phyloP scores from a whole-genome alignment of 2,329 filamentous ascomycete genomes.

The Geoglossum cookeanum region DNA sequence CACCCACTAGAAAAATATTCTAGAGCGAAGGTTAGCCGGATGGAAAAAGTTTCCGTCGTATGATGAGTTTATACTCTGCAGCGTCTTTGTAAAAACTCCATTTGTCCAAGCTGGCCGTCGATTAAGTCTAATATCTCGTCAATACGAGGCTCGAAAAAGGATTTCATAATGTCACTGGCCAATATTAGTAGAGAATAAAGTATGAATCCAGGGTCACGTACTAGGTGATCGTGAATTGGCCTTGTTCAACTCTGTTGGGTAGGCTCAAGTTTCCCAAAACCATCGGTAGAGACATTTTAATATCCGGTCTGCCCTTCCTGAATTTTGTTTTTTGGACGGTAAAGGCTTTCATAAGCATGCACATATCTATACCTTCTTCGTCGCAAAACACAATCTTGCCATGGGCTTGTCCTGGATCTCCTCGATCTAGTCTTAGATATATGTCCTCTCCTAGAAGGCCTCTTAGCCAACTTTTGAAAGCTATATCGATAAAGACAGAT shows the following conservation, averaged over 20 bases:
- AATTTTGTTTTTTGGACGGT: constrained; percentile 11
- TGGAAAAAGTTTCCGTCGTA: not conserved
- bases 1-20: not conserved
- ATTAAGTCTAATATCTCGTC: constrained; percentile 11
- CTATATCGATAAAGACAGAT: constrained; percentile 13
- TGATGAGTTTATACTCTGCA: constrained; percentile 8
- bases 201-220: too few relatives aligned
- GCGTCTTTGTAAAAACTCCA: constrained; percentile 7
- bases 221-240: constrained; percentile 9
- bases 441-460: constrained; percentile 9
- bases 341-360: constrained; percentile 12
- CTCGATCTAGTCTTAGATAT: constrained; percentile 11
- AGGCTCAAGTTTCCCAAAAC: constrained; percentile 3
- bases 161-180: constrained; percentile 10
- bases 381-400: constrained; percentile 11
- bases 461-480: constrained; percentile 14
- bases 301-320: constrained; percentile 4
- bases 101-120: constrained; percentile 11
- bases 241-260: constrained; percentile 10
- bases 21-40: constrained; percentile 9
- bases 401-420: constrained; percentile 3
- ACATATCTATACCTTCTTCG: constrained; percentile 12
- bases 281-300: constrained; percentile 11
- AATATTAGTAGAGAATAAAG: too few relatives aligned
- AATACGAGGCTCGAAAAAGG: constrained; percentile 13